Base-by-base conservation (phyloP, 306 rosid genomes). In the Gastrolobium villosum region DNA sequence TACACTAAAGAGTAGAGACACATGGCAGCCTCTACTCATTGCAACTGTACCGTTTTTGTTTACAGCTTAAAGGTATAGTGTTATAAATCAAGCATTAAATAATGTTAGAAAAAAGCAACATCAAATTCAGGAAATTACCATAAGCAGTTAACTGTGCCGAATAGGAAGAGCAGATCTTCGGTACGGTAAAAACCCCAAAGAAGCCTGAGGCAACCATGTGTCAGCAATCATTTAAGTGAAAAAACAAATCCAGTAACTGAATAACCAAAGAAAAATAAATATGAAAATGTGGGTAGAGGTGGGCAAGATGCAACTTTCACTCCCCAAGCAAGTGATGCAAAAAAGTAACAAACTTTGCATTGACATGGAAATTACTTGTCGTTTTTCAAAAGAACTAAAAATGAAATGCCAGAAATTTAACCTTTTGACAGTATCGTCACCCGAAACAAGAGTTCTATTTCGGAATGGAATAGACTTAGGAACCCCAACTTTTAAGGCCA, bases 151-250 rank as follows among this genome's bases (percentile, higher is more conserved):
- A 77, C 76, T 87, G 97, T 54, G 92, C 70, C 37, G 96, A 92
- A 68, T 92, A 92, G 7, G 85, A 86, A 3, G 93, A 88, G 74
- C 90, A 90, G 77, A 92, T 48, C 79, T 89, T 94, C 74, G 98
- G 98, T 41, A 94, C 78, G 3, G 91, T 94, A 50, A 94, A 94
- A 26, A 90, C 92, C 54, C 92, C 98, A 61, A 92, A 80, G 87
- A 94, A 94, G 55, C 98, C 98, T 94, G 96, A 56, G 53, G 36
- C 52, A 81, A 60, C 72, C 62, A 74, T 46, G 59, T 56, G 88
- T 89, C 84, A 86, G 88, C 78, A 15, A 71, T 31, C 49, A 50
- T 20, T 3, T 26, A n/a, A 28, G 49, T 50, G 32, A 32, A 28
- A 48, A 4, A 48, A 49, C 6, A 13, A 10, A 30, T 41, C 39